Evolutionary conservation across 1,284 basidiomycete species (phyloP).

Genomic region (Austroboletus niveus): DNA sequence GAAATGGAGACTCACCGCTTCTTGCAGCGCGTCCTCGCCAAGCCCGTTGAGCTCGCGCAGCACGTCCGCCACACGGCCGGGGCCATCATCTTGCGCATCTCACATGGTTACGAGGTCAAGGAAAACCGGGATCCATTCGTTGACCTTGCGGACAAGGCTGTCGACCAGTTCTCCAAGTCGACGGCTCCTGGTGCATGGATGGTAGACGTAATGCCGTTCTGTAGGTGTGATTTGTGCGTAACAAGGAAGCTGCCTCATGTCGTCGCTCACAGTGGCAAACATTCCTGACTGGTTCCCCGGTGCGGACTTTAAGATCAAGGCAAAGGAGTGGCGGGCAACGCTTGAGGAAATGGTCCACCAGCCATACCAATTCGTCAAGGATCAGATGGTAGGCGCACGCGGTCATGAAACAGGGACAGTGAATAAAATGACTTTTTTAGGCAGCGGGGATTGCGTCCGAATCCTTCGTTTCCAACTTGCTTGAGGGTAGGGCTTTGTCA

Average conservation of each 20-base stretch:
- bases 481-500: conserved; percentile 45
- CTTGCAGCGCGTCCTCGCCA: conserved; percentile 51
- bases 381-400: conserved; percentile 49
- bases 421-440: conserved; percentile 31
- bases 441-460: conserved; percentile 48
- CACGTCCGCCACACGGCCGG: conserved; percentile 62
- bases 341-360: conserved; percentile 53
- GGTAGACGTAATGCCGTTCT: conserved; percentile 54
- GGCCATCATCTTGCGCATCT: conserved; percentile 56
- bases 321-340: conserved; percentile 48
- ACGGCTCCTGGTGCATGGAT: conserved; percentile 58
- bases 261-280: conserved; percentile 45
- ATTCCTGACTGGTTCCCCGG: conserved; percentile 67
- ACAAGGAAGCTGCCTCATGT: neutral
- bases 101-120: conserved; percentile 60
- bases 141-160: conserved; percentile 53
- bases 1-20: conserved; percentile 57
- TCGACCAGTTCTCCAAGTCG: conserved; percentile 56
- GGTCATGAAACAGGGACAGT: no score
- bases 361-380: conserved; percentile 57
- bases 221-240: conserved; percentile 36
- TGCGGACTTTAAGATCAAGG: conserved; percentile 53
- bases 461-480: conserved; percentile 51
- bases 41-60: conserved; percentile 50
- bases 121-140: conserved; percentile 58